Conservation (phyloP, 2,329 filamentous ascomycete species). For the Tolypocladium inflatum region DNA sequence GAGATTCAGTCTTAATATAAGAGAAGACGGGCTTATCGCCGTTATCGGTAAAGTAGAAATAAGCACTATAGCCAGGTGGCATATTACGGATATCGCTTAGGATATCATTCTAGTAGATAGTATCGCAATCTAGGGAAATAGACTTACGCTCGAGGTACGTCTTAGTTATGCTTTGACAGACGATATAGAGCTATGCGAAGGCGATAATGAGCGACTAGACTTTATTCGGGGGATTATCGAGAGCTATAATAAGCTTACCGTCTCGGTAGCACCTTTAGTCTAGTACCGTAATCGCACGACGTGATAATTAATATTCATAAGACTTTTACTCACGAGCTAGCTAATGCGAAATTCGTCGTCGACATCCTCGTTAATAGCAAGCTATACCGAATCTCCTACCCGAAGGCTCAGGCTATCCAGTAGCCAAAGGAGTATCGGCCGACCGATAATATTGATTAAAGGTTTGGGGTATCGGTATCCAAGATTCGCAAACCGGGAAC, state of each 20-base stretch:
- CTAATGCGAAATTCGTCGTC: conserved; percentile 18
- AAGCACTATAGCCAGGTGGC: conserved; percentile 14
- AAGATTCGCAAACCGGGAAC: conserved; percentile 18
- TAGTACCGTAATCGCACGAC: conserved; percentile 14
- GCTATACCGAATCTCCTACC: conserved; percentile 16
- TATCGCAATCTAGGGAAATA: conserved; percentile 22
- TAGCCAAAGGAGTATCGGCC: conserved; percentile 20
- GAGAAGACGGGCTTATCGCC: conserved; percentile 19
- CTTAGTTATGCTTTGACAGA: conserved; percentile 18
- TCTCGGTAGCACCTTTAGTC: conserved; percentile 19
- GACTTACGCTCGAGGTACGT: conserved; percentile 16
- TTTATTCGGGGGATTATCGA: too few relatives aligned
- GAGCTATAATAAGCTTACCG: conserved; percentile 7
- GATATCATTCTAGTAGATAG: conserved; percentile 21
- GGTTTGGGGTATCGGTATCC: conserved; percentile 21
- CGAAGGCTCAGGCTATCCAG: conserved; percentile 16
- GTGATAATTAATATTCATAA: conserved; percentile 14
- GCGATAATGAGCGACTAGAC: too few relatives aligned
- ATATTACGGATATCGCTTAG: conserved; percentile 15
- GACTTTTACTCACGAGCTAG: conserved; percentile 15
- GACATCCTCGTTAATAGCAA: conserved; percentile 18
- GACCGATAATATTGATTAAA: conserved; percentile 20
- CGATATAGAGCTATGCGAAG: conserved; percentile 14
- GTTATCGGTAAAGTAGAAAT: conserved; percentile 17
- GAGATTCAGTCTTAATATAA: conserved; percentile 16